Evolutionary conservation across 2,329 filamentous ascomycete species (phyloP), one percentile per base, ranked within the genome.

Genomic region (Ilyonectria destructans): DNA sequence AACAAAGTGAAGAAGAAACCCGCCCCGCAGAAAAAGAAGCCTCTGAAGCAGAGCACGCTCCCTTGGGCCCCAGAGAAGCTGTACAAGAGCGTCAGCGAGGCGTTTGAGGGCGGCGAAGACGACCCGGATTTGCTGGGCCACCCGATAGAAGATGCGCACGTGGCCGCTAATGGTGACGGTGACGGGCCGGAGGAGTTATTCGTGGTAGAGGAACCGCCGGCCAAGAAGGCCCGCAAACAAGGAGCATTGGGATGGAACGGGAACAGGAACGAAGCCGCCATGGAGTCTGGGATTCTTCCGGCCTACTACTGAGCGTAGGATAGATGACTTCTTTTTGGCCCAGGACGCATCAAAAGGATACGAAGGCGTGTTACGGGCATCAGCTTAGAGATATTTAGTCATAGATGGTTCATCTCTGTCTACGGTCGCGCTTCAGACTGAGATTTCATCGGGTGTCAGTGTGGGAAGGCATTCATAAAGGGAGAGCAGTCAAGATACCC

Each of bases 81-180:
- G 17, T 80, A 74, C 63, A 72, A 67, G 55, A 80, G 77, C 33
- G 77, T 80, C 3, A 77, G 77, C 48, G 75, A 80, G 43, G 75
- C 76, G 0, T 79, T 81, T 62, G 74, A 65, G 1, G 77, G 74
- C 1, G 71, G 68, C 0, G 72, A 69, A 1, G 64, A 68, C 1
- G 62, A 68, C 4, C 61, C 58, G 5, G 62, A 54, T 2, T 3
- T 68, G 29, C 1, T 60, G 8, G 58, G 19, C 46, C 31, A 43
- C 21, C 6, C 13, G 7, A 1, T 56, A 6, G 54, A 49, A 2
- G 21, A 58, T 2, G 57, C 58, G 8, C 59, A 17, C 2, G 57
- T 13, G 9, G 37, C 51, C 1, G 61, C 68, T 4, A 67, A 35
- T 1, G 54, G 35, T 6, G 52, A 67, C 9, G 68, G 57, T 13